Evolutionary conservation across 352 stramenopile genomes (phyloP).

Genomic region (Phytophthora cactorum): DNA sequence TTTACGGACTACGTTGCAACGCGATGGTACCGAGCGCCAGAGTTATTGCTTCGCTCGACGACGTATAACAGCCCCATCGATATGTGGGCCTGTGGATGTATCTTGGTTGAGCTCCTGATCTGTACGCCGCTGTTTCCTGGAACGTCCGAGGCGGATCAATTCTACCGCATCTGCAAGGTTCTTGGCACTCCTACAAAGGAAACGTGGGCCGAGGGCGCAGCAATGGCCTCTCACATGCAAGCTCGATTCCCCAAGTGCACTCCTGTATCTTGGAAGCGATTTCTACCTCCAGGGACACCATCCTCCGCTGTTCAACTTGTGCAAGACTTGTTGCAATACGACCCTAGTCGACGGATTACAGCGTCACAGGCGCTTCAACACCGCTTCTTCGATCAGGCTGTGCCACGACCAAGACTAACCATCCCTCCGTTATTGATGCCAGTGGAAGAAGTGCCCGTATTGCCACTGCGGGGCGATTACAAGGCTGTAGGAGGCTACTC

Average conservation of each 20-base stretch:
- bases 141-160: conserved; percentile 94
- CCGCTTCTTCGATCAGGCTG: conserved; percentile 89
- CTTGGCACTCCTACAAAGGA: conserved; percentile 89
- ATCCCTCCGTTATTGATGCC: conserved; percentile 17
- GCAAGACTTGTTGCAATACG: conserved; percentile 91
- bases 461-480: conserved; percentile 24
- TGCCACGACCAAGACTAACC: conserved; percentile 52
- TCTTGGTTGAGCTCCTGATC: conserved; percentile 81
- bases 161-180: conserved; percentile 95
- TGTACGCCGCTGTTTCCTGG: conserved; percentile 83
- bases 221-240: conserved; percentile 89
- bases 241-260: conserved; percentile 93
- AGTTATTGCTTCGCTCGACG: conserved; percentile 65
- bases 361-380: conserved; percentile 93
- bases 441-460: conserved; percentile 23
- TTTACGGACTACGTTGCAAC: conserved; percentile 84
- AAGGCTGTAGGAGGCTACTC: conserved; percentile 18
- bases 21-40: conserved; percentile 81
- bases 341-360: conserved; percentile 89
- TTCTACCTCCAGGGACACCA: conserved; percentile 75
- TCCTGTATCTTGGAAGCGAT: conserved; percentile 63
- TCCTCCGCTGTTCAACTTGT: conserved; percentile 85
- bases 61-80: conserved; percentile 87
- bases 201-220: conserved; percentile 92
- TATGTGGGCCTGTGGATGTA: conserved; percentile 85